Conservation (phyloP, 2,329 filamentous ascomycete species). For the Colletotrichum sp. region DNA sequence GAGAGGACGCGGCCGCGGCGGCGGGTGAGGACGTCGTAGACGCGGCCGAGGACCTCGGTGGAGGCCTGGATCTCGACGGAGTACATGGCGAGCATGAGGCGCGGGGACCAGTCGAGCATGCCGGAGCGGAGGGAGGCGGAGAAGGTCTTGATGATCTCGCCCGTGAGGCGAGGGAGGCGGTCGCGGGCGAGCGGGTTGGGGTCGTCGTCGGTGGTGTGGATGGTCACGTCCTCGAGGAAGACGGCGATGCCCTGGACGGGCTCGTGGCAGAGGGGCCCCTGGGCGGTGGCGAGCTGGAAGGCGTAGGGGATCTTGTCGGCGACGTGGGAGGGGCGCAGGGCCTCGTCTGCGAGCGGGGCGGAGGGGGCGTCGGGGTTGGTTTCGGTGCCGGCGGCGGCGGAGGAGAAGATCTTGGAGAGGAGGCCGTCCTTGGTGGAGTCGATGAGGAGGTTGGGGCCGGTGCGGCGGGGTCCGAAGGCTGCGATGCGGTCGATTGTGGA, state of each 20-base stretch:
- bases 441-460: conserved; percentile 87
- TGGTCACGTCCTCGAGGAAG: conserved; percentile 79
- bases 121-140: conserved; percentile 83
- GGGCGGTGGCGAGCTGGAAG: conserved; percentile 89
- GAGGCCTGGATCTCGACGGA: conserved; percentile 96
- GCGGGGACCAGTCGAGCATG: conserved; percentile 94
- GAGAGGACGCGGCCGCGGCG: conserved; percentile 88
- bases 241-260: conserved; percentile 93
- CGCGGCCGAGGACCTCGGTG: conserved; percentile 91
- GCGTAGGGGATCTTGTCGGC: conserved; percentile 91
- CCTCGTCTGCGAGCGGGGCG: conserved; percentile 48
- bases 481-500: conserved; percentile 79
- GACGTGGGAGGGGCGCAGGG: conserved; percentile 70
- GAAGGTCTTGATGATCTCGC: conserved; percentile 90
- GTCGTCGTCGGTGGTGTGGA: conserved; percentile 57
- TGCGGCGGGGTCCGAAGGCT: conserved; percentile 86
- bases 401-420: conserved; percentile 72
- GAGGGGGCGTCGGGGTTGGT: conserved; percentile 26
- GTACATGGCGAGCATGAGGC: conserved; percentile 98
- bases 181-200: conserved; percentile 60
- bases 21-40: conserved; percentile 97
- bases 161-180: conserved; percentile 80
- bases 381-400: conserved; percentile 14
- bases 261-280: conserved; percentile 91
- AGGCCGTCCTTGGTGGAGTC: conserved; percentile 78